Evolutionary conservation across 179 eudicot species (phyloP).

Genomic region (Carnegiea gigantea): DNA sequence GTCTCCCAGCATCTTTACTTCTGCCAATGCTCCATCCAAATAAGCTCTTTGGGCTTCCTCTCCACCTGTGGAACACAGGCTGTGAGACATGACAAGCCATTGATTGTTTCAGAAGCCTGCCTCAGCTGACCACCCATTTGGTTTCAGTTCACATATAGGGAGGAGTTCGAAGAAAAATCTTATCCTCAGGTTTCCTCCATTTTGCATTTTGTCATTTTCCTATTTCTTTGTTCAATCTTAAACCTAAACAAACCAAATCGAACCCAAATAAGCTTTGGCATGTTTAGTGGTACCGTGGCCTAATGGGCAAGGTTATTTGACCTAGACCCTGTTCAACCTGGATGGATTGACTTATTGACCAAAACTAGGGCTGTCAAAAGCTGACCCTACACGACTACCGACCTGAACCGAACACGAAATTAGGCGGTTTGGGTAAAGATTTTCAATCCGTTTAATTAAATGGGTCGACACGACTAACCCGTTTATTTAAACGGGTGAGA

Average conservation of each 20-base stretch:
- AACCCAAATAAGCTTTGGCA: background rate
- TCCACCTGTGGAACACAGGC: conserved; percentile 27
- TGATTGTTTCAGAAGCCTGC: conserved; percentile 11
- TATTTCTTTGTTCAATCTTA: background rate
- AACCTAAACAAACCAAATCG: background rate
- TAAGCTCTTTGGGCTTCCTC: conserved; percentile 45
- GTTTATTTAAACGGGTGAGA: too few species aligned
- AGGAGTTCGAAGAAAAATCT: conserved; percentile 3
- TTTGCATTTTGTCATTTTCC: conserved; percentile 18
- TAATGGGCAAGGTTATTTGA: background rate
- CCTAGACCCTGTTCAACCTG: background rate
- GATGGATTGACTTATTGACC: background rate
- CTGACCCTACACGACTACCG: too few species aligned
- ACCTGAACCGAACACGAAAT: too few species aligned
- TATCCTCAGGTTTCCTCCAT: conserved; percentile 18
- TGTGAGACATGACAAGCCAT: conserved; percentile 46
- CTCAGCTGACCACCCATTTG: conserved; percentile 26
- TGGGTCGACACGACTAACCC: too few species aligned
- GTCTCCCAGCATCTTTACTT: conserved; percentile 38
- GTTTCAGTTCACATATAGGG: background rate
- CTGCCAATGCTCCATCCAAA: conserved; percentile 78
- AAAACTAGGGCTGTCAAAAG: too few species aligned
- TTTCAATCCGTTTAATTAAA: too few species aligned
- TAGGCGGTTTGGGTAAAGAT: too few species aligned
- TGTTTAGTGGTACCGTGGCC: background rate